phyloP scores from a whole-genome alignment of 306 rosid genomes.

The Lathyrus sativus region DNA sequence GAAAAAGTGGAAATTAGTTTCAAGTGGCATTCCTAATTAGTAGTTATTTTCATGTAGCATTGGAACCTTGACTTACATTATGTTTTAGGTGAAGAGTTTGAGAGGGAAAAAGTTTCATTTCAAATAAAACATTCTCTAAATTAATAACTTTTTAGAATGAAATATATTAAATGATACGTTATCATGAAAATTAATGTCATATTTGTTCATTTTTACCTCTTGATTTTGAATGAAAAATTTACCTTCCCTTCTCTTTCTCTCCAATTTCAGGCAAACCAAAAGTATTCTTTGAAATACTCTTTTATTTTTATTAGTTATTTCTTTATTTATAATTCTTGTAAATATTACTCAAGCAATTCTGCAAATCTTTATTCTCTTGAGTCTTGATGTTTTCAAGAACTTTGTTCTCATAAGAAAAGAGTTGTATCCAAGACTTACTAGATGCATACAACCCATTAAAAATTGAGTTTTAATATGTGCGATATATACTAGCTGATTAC shows the following conservation, averaged over 20 bases:
- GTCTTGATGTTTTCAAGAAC: constrained; percentile 7
- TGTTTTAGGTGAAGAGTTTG: background rate
- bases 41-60: too few relatives aligned
- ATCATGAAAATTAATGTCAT: background rate
- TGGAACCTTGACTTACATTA: too few relatives aligned
- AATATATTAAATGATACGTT: background rate
- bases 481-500: constrained; percentile 8
- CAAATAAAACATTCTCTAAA: background rate
- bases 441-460: constrained; percentile 16
- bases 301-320: background rate
- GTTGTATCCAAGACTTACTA: constrained; percentile 8
- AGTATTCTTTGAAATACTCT: background rate
- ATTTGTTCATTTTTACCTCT: constrained; percentile 6
- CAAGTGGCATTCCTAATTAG: too few relatives aligned
- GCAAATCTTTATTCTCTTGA: background rate
- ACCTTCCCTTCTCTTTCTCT: background rate
- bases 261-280: background rate
- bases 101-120: background rate
- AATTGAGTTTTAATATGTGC: constrained; percentile 20
- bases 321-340: background rate
- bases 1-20: too few relatives aligned
- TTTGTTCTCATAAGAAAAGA: constrained; percentile 9
- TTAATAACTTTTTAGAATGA: background rate
- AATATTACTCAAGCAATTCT: background rate
- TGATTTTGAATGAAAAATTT: constrained; percentile 1